Evolutionary conservation across 2,329 filamentous ascomycete genomes (phyloP), one percentile per base, ranked within the genome.

Genomic region (Pseudogymnoascus sp.): DNA sequence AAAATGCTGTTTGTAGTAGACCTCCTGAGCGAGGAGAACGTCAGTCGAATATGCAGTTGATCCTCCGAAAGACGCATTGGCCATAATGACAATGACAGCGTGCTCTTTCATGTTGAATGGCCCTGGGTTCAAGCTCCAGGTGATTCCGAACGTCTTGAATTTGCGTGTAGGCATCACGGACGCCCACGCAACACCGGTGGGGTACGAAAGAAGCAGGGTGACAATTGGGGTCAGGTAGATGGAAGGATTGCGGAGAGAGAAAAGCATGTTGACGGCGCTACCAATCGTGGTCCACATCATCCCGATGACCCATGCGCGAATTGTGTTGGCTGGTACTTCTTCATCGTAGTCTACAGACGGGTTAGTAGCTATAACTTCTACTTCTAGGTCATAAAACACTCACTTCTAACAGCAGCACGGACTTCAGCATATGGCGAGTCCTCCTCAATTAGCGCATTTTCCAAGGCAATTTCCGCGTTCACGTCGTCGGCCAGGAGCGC

Each of bases 91-190:
- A 61, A 89, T 87, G 63, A 89, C 80, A 41, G 83, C 74, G 69
- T 88, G 86, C 68, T 89, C 86, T 71, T 89, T 89, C 70, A 86
- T 78, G 67, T 87, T 89, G 73, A 89, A 89, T 1, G 85, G 85
- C 0, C 84, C 84, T 0, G 85, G 84, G 61, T 88, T 88, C n/a
- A 88, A 72, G 20, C 77, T 78, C 78, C 80, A 85, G 18, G 67
- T 74, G 5, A 78, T 61, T 8, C 84, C 84, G 64, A 85, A 80
- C 0, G 78, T 79, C 18, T 67, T 76, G 59, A 68, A 67, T 47
- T 64, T 60, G 22, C 61, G 58, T 3, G 50, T 57, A 7, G 67
- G 69, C 64, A 70, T 67, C 6, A 67, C 57, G 18, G 61, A 63
- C 12, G 83, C 82, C 85, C 85, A 88, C 6, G 75, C 78, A 59